Percentiles rank a stretch among this genome's conserved stretches.
Evolutionary conservation across 768 basidiomycete species (phyloP).

Genomic region (Udeniomyces megalosporus): DNA sequence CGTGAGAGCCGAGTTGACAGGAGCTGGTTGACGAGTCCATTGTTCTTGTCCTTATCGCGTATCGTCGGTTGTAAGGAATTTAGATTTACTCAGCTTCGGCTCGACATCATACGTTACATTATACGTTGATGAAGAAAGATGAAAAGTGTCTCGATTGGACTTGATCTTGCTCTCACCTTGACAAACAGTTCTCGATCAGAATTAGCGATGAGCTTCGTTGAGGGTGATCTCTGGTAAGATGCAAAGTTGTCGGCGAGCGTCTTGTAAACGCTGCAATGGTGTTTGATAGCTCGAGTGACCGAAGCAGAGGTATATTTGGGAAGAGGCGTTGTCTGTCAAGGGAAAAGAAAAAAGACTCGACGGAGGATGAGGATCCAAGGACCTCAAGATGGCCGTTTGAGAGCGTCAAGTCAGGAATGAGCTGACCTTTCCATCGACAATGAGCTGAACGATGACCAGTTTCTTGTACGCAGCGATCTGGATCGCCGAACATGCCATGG

Average conservation of each 20-base stretch:
- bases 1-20: conserved; percentile 58
- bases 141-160: too few relatives aligned
- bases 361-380: too few relatives aligned
- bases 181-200: conserved; percentile 43
- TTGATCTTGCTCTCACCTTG: too few relatives aligned
- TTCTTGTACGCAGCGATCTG: conserved; percentile 83
- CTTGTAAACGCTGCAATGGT: conserved; percentile 40
- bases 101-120: too few relatives aligned
- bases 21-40: conserved; percentile 52
- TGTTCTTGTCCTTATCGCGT: conserved; percentile 57
- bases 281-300: conserved; percentile 48
- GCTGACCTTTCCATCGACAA: conserved; percentile 53
- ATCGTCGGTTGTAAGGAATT: too few relatives aligned
- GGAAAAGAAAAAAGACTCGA: conserved; percentile 20
- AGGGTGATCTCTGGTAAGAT: conserved; percentile 24
- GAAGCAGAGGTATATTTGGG: conserved; percentile 58
- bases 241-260: conserved; percentile 49
- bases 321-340: conserved; percentile 28
- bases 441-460: conserved; percentile 57
- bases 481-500: conserved; percentile 41
- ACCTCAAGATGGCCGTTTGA: too few relatives aligned
- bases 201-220: conserved; percentile 32
- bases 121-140: too few relatives aligned
- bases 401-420: too few relatives aligned
- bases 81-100: too few relatives aligned